Percentiles rank a stretch among this genome's conserved stretches.
These are phyloP conservation scores for Gilbertella persicaria DNA, from an alignment of 371 early-diverging fungal species.

Conservation along the genomic window DNA sequence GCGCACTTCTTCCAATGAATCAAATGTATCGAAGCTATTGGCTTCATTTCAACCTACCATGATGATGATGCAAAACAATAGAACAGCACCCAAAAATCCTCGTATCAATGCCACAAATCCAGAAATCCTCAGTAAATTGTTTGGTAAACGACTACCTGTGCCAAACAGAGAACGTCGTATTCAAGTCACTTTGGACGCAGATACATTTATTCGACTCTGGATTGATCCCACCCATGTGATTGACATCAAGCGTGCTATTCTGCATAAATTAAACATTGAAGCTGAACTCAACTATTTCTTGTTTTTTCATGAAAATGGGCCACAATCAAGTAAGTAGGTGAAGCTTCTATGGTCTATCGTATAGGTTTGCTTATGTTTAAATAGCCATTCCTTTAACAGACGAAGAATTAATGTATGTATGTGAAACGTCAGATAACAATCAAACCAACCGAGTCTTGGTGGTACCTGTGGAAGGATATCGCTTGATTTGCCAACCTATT, in stretches of 20 bases:
- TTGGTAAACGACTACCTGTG: constrained; percentile 21
- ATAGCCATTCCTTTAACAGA: constrained; percentile 25
- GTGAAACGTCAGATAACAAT: constrained; percentile 28
- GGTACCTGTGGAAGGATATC: constrained; percentile 16
- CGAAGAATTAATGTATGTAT: constrained; percentile 25
- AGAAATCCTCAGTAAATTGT: constrained; percentile 20
- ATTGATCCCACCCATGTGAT: constrained; percentile 7
- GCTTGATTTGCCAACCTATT: constrained; percentile 9
- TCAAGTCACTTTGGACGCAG: constrained; percentile 32
- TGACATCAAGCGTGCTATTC: constrained; percentile 18
- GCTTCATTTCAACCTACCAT: constrained; percentile 22
- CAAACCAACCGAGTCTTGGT: constrained; percentile 27
- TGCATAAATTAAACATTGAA: constrained; percentile 20
- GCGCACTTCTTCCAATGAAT: constrained; percentile 26
- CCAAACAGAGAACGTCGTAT: constrained; percentile 26
- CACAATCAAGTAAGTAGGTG: constrained; percentile 19
- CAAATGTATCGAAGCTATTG: constrained; percentile 19
- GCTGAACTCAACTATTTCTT: constrained; percentile 24
- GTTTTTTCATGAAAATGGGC: constrained; percentile 35
- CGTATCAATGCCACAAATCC: constrained; percentile 20
- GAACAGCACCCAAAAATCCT: constrained; percentile 10
- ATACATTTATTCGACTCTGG: constrained; percentile 27
- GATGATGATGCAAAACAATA: background rate
- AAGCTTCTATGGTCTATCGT: background rate
- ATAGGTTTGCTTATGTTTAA: background rate